Conservation (phyloP, 345 rosid genomes). For the Abelmoschus esculentus region DNA sequence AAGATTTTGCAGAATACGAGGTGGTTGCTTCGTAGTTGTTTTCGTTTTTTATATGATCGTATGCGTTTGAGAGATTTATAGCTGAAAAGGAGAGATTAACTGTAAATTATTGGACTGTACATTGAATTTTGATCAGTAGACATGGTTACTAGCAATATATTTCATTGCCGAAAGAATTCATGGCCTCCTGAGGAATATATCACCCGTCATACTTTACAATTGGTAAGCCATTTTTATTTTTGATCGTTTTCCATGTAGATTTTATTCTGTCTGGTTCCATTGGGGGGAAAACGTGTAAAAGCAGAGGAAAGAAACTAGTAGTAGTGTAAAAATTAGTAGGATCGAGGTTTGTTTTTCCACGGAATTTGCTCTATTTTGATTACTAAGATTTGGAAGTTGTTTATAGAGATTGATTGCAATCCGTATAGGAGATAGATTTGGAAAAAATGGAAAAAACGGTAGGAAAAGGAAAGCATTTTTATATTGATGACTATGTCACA, state of each 20-base stretch:
- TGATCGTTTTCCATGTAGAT: not conserved
- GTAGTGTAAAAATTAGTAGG: not conserved
- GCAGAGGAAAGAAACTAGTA: not conserved
- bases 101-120: not conserved
- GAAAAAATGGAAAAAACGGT: not conserved
- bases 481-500: not conserved
- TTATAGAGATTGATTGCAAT: not conserved
- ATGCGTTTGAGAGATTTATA: not conserved
- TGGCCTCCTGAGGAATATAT: conserved; percentile 96
- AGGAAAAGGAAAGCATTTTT: not conserved
- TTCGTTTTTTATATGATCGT: not conserved
- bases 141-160: conserved; percentile 78
- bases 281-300: too few species aligned
- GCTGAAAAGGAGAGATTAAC: not conserved
- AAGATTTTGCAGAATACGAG: too few species aligned
- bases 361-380: not conserved
- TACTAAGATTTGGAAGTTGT: not conserved
- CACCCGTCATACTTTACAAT: conserved; percentile 56
- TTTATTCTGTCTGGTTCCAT: too few species aligned
- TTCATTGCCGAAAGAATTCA: conserved; percentile 75
- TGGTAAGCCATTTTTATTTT: conserved; percentile 36
- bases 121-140: conserved; percentile 14
- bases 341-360: not conserved
- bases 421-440: not conserved
- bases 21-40: too few species aligned